A percentile compares a stretch with the other conserved stretches of the same genome.
These are phyloP conservation scores for Plantago ovata DNA, from an alignment of 257 asterid genomes.

Conservation along the genomic window DNA sequence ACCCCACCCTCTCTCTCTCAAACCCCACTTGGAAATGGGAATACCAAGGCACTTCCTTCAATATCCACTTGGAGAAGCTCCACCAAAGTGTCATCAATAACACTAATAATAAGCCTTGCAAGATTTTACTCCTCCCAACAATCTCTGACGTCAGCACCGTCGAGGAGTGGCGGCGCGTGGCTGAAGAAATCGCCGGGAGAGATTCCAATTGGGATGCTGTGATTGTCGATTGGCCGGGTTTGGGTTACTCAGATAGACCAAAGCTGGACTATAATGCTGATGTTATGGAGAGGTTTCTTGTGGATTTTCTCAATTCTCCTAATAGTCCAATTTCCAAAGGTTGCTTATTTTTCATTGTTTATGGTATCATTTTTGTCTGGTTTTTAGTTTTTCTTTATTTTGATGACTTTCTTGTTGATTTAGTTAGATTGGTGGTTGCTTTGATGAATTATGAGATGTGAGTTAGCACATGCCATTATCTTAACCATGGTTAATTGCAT, in stretches of 20 bases:
- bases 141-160: conserved; percentile 96
- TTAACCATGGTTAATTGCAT: no score
- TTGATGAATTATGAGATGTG: no score
- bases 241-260: conserved; percentile 89
- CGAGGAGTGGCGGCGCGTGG: conserved; percentile 90
- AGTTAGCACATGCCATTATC: no score
- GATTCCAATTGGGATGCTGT: conserved; percentile 59
- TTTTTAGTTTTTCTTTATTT: background rate
- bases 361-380: background rate
- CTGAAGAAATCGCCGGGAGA: conserved; percentile 59
- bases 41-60: conserved; percentile 55
- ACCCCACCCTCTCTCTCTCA: conserved; percentile 28
- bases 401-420: conserved; percentile 3
- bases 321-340: conserved; percentile 65
- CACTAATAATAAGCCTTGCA: conserved; percentile 25
- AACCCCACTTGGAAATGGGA: conserved; percentile 71
- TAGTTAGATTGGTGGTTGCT: background rate
- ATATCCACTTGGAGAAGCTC: conserved; percentile 62
- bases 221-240: conserved; percentile 96
- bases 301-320: conserved; percentile 62
- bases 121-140: conserved; percentile 79
- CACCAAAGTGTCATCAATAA: background rate
- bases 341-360: conserved; percentile 11
- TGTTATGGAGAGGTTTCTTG: conserved; percentile 85
- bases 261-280: conserved; percentile 77